These are phyloP conservation scores for Pisolithus sp. DNA, from an alignment of 768 basidiomycete genomes.

Conservation along the genomic window DNA sequence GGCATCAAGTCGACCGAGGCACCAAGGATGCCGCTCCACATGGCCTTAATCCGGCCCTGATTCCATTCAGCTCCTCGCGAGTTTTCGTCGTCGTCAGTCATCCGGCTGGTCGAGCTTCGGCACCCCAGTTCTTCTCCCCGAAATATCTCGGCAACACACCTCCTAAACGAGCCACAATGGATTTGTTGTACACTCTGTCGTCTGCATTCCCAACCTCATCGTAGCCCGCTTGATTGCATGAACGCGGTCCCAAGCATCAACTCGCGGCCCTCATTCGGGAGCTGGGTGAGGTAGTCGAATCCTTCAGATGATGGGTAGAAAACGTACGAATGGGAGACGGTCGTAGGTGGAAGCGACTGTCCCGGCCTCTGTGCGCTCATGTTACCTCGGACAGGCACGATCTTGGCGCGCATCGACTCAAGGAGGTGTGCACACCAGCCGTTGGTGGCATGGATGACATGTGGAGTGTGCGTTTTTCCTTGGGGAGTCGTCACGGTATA, in stretches of 20 bases:
- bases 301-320: conserved; percentile 41
- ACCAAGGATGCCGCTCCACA: conserved; percentile 63
- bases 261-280: conserved; percentile 38
- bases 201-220: conserved; percentile 34
- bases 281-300: conserved; percentile 68
- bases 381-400: conserved; percentile 52
- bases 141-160: conserved; percentile 52
- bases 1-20: conserved; percentile 56
- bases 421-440: conserved; percentile 74
- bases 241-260: conserved; percentile 64
- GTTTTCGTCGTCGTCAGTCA: neutral
- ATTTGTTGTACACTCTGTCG: conserved; percentile 29
- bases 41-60: conserved; percentile 43
- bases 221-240: conserved; percentile 24
- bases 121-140: conserved; percentile 38
- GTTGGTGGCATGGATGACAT: conserved; percentile 82
- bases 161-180: conserved; percentile 31
- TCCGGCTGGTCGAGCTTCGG: conserved; percentile 18
- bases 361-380: conserved; percentile 65
- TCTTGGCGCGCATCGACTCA: conserved; percentile 51
- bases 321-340: conserved; percentile 46
- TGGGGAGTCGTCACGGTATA: conserved; percentile 59
- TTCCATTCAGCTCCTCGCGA: conserved; percentile 23
- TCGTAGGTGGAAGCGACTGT: conserved; percentile 24
- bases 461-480: conserved; percentile 49